Conservation (phyloP, 2,329 filamentous ascomycete species). For the Pseudogymnoascus sp. region DNA sequence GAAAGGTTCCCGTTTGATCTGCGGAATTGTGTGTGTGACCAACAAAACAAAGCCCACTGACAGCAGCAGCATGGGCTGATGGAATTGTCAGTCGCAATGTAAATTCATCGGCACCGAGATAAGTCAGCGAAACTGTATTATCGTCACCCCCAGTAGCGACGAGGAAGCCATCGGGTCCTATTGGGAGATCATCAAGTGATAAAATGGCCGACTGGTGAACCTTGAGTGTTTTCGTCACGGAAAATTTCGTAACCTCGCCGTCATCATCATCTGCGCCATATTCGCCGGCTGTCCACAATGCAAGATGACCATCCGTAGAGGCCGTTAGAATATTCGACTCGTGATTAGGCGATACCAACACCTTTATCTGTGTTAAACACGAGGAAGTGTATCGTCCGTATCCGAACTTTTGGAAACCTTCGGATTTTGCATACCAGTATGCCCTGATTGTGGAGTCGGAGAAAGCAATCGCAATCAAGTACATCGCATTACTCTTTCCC, state of each 20-base stretch:
- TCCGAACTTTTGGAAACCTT: constrained; percentile 42
- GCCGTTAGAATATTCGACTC: constrained; percentile 48
- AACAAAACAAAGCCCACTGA: constrained; percentile 43
- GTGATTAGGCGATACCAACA: constrained; percentile 33
- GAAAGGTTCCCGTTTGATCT: constrained; percentile 13
- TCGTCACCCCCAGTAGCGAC: constrained; percentile 79
- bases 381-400: constrained; percentile 57
- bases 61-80: constrained; percentile 61
- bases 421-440: constrained; percentile 37
- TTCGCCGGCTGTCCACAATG: constrained; percentile 43
- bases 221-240: constrained; percentile 27
- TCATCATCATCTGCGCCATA: constrained; percentile 11
- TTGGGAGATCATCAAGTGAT: constrained; percentile 38
- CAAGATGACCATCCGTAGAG: constrained; percentile 72
- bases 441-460: constrained; percentile 73
- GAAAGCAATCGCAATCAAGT: constrained; percentile 62
- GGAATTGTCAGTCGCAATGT: constrained; percentile 34
- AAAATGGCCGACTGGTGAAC: constrained; percentile 82
- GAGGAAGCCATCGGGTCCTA: constrained; percentile 29
- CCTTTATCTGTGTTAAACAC: constrained; percentile 60
- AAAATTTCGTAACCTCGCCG: neutral
- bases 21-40: neutral
- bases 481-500: constrained; percentile 26
- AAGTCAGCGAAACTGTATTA: constrained; percentile 60
- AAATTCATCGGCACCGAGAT: constrained; percentile 27